Evolutionary conservation across 306 rosid species (phyloP), one percentile per base, ranked within the genome.

Genomic region (Castanea mollissima): DNA sequence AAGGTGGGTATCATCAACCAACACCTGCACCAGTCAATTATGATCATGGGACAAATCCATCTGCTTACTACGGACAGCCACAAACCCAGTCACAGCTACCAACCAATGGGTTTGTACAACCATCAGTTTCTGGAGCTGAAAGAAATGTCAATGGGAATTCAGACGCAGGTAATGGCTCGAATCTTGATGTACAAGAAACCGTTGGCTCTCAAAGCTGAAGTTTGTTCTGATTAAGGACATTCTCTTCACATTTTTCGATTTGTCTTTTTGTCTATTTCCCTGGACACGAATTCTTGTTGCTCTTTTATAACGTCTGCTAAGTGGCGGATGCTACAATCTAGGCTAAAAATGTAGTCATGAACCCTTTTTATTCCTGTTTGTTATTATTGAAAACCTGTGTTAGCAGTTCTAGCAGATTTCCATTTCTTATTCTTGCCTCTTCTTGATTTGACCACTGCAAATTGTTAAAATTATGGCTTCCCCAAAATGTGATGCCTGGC

Each of bases 1-100:
- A 84, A 44, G 71, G 73, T 62, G 87, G 76, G 59, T 71, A 86
- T 80, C 71, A 78, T 35, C 85, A 81, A 64, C 77, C 85, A 64
- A 80, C 74, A 25, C 62, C 79, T 64, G 55, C 74, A 51, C 54
- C 73, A 51, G 34, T 63, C 52, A 54, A 57, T 67, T 67, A 81
- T 65, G 70, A 60, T 25, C 81, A 81, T 56, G 79, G n/a, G 51
- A 69, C 78, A 34, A 76, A 73, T 31, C 77, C 72, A 4, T 56
- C 68, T 44, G 76, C 76, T 68, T 73, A 74, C 4, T 77, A 44
- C 15, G 80, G 55, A 55, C 31, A 67, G 74, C 74, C 55, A 32
- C 76, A 78, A 51, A 29, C 62, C 52, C 82, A 87, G 32, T 56
- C 75, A n/a, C 69, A 69, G 75, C 76, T 25, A 55, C 78, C 69